phyloP scores from a whole-genome alignment of 2,329 filamentous ascomycete genomes.

The Botrytis deweyae region DNA sequence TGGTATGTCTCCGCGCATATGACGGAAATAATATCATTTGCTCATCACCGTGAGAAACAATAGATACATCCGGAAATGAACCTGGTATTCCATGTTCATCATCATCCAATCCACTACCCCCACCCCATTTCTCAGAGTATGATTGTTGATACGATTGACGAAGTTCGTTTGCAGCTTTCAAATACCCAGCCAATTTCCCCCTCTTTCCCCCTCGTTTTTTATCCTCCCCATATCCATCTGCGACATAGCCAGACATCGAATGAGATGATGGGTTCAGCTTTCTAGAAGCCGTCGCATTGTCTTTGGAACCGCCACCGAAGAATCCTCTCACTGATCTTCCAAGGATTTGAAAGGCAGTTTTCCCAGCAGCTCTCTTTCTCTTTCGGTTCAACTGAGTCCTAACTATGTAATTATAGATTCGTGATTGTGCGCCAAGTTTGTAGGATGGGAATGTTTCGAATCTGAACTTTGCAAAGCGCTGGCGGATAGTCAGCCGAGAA shows the following conservation, averaged over 20 bases:
- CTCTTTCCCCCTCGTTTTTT: conserved; percentile 68
- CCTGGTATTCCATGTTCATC: conserved; percentile 60
- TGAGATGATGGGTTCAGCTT: conserved; percentile 37
- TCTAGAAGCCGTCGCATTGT: conserved; percentile 40
- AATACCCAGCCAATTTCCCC: conserved; percentile 72
- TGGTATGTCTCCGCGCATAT: conserved; percentile 64
- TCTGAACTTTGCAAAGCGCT: conserved; percentile 53
- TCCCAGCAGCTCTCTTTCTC: conserved; percentile 44
- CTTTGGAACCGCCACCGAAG: conserved; percentile 37
- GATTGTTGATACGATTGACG: conserved; percentile 64
- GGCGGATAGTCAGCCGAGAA: conserved; percentile 15
- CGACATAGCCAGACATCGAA: conserved; percentile 39
- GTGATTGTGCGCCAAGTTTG: conserved; percentile 69
- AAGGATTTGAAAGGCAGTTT: conserved; percentile 35
- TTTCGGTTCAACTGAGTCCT: conserved; percentile 58
- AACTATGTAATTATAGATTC: conserved; percentile 73
- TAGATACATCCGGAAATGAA: conserved; percentile 80
- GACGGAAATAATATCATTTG: conserved; percentile 96
- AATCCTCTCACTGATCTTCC: conserved; percentile 37
- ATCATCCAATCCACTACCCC: conserved; percentile 45
- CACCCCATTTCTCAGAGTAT: conserved; percentile 48
- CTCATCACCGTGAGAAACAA: conserved; percentile 76
- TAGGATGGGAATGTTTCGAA: conserved; percentile 72
- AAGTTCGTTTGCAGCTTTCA: conserved; percentile 70
- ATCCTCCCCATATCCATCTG: conserved; percentile 38